Evolutionary conservation across 164 flowering plant genomes (phyloP).

Genomic region (Malania oleifera): DNA sequence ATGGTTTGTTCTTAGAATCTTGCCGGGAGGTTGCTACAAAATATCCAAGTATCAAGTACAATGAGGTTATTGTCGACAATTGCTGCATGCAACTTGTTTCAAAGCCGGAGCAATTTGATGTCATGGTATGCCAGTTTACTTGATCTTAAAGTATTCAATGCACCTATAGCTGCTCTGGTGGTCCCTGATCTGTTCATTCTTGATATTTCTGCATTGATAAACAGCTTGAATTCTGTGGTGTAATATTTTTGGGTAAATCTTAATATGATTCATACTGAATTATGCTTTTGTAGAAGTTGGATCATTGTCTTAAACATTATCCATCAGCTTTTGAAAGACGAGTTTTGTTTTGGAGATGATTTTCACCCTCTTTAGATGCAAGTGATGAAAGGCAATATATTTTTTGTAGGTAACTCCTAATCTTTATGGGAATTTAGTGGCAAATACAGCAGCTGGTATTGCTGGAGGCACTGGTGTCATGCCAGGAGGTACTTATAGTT

Average conservation of each 20-base stretch:
- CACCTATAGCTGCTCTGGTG: too few species aligned
- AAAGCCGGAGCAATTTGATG: conserved; percentile 97
- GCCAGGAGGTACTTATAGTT: conserved; percentile 99
- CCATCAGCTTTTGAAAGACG: too few species aligned
- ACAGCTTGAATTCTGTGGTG: too few species aligned
- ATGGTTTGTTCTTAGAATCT: conserved; percentile 88
- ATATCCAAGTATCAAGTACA: conserved; percentile 83
- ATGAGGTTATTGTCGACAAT: conserved; percentile 90
- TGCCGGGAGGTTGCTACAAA: conserved; percentile 83
- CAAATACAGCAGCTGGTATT: conserved; percentile 94
- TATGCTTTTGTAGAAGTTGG: too few species aligned
- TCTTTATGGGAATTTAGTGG: conserved; percentile 77
- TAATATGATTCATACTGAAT: too few species aligned
- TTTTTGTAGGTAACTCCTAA: conserved; percentile 81
- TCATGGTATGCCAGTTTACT: conserved; percentile 58
- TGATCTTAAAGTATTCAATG: too few species aligned
- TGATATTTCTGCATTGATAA: too few species aligned
- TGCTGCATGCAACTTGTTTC: conserved; percentile 98
- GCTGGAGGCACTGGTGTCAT: conserved; percentile 96
- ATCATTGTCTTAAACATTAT: too few species aligned
- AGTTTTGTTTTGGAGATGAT: too few species aligned
- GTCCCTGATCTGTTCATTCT: too few species aligned
- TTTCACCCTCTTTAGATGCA: too few species aligned
- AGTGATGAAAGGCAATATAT: neutral
- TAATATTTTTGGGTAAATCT: too few species aligned